Conservation (phyloP, 2,329 filamentous ascomycete species). For the Ophiostoma populinum region DNA sequence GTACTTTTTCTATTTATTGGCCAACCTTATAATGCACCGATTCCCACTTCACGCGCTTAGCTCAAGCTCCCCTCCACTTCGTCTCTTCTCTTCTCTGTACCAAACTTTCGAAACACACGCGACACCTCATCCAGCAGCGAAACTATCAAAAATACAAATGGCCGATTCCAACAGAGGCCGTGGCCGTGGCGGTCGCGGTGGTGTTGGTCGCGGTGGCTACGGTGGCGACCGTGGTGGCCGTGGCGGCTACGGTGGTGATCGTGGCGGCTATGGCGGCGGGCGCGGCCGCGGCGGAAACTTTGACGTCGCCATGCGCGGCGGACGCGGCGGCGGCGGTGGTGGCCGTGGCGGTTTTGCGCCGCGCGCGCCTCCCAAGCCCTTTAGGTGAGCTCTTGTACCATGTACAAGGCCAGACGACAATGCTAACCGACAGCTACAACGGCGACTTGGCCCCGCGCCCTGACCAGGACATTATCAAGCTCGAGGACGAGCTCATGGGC, state of each 20-base stretch:
- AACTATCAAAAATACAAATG: too few relatives aligned
- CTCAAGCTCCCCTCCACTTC: too few relatives aligned
- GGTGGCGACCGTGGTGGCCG: slow-evolving; percentile 10
- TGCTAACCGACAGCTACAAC: slow-evolving; percentile 7
- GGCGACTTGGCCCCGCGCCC: slow-evolving; percentile 10
- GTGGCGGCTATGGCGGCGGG: slow-evolving; percentile 9
- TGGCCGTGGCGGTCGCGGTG: slow-evolving; percentile 9
- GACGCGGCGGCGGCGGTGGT: slow-evolving; percentile 3
- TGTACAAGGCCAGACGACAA: not conserved
- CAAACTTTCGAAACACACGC: not conserved
- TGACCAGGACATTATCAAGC: slow-evolving; percentile 14
- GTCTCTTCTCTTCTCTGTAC: too few relatives aligned
- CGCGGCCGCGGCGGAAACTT: slow-evolving; percentile 9
- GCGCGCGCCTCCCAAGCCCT: not conserved
- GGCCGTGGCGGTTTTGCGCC: slow-evolving; percentile 2
- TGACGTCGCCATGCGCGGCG: slow-evolving; percentile 5
- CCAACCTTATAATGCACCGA: too few relatives aligned
- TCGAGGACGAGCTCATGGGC: slow-evolving; percentile 13
- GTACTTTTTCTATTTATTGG: too few relatives aligned
- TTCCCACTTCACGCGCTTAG: too few relatives aligned
- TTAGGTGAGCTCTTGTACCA: slow-evolving; percentile 2
- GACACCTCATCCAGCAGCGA: not conserved
- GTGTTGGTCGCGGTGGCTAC: not conserved
- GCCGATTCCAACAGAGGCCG: too few relatives aligned
- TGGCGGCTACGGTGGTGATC: slow-evolving; percentile 7